Conservation (phyloP, 306 rosid species). For the Prunus mira region DNA sequence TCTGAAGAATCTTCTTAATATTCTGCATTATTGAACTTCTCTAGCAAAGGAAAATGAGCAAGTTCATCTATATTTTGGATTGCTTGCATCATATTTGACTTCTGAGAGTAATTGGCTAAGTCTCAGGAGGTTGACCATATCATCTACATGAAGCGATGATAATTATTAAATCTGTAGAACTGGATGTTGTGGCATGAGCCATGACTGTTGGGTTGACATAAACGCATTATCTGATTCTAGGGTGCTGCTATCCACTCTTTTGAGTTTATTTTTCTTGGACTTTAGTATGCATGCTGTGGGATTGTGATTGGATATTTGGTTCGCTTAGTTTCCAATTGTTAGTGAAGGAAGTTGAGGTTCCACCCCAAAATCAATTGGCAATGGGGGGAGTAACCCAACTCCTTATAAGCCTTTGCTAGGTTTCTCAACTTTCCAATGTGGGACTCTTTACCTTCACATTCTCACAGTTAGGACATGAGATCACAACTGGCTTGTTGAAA, state of each 20-base stretch:
- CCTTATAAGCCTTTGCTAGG: no score
- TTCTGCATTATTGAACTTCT: not conserved
- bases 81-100: not conserved
- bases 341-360: no score
- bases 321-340: not conserved
- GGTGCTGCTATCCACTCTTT: not conserved
- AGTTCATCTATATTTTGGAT: not conserved
- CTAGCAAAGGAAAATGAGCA: not conserved
- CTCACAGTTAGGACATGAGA: constrained; percentile 1
- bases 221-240: not conserved
- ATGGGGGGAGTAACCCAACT: no score
- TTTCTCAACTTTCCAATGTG: no score
- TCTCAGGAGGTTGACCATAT: not conserved
- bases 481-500: not conserved
- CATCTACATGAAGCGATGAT: not conserved
- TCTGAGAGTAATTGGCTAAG: not conserved
- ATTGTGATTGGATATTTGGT: not conserved
- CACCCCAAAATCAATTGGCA: no score
- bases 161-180: not conserved
- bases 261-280: not conserved
- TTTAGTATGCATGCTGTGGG: not conserved
- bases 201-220: not conserved
- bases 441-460: no score
- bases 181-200: not conserved
- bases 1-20: not conserved